Conservation (phyloP, 2,329 filamentous ascomycete genomes). For the Ceratocystis cubensis region DNA sequence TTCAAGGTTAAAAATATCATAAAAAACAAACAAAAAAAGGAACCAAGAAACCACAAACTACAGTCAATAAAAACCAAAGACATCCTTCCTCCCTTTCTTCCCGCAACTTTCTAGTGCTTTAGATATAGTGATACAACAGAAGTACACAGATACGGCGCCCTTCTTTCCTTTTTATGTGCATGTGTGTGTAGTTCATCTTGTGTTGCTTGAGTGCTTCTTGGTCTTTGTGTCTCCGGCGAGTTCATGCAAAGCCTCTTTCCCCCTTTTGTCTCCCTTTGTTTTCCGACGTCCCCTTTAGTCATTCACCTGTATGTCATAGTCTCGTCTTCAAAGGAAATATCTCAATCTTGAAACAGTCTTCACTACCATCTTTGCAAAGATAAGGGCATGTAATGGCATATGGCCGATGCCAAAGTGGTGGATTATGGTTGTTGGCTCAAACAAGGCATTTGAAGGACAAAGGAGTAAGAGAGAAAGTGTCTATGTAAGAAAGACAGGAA, state of each 20-base stretch:
- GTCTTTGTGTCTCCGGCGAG: not conserved
- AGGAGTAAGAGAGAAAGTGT: not conserved
- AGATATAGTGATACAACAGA: conserved; percentile 9
- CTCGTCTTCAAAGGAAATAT: not conserved
- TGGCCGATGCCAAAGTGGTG: not conserved
- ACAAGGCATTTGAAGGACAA: conserved; percentile 7
- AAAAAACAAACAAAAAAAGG: not conserved
- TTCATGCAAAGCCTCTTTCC: not conserved
- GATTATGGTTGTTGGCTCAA: conserved; percentile 9
- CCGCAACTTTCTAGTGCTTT: conserved; percentile 3
- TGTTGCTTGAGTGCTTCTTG: not conserved
- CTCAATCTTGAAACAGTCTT: not conserved
- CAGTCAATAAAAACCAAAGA: not conserved
- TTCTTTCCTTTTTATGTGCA: not conserved
- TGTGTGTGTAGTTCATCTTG: no score
- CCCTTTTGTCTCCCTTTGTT: not conserved
- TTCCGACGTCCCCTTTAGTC: not conserved
- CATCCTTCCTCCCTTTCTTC: not conserved
- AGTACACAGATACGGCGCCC: not conserved
- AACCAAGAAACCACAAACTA: not conserved
- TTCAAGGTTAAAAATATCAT: not conserved
- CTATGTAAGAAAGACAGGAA: conserved; percentile 1
- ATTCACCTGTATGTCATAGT: not conserved
- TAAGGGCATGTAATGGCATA: not conserved
- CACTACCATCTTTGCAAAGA: conserved; percentile 2